These are phyloP conservation scores for Bipolaris gigantea DNA, from an alignment of 2,329 filamentous ascomycete species.

Conservation along the genomic window DNA sequence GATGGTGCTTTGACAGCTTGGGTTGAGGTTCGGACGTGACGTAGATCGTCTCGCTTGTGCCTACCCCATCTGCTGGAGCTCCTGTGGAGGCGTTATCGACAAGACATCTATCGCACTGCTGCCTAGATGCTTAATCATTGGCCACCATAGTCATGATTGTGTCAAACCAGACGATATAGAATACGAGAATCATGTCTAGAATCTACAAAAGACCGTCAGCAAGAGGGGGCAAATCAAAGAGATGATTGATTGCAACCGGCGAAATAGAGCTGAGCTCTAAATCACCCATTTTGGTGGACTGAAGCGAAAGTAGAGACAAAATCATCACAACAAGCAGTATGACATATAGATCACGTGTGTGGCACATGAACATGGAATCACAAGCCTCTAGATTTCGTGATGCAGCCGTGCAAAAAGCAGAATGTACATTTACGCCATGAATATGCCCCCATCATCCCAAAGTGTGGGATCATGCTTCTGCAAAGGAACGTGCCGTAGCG, in stretches of 20 bases:
- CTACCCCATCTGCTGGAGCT: conserved; percentile 8
- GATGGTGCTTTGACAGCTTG: conserved; percentile 21
- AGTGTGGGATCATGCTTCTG: conserved; percentile 36
- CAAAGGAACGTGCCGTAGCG: conserved; percentile 34
- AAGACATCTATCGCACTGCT: conserved; percentile 1
- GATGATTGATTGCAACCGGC: neutral
- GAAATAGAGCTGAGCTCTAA: too few relatives aligned
- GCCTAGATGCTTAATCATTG: neutral
- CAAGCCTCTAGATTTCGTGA: conserved; percentile 35
- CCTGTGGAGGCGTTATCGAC: neutral
- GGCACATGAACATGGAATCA: conserved; percentile 19
- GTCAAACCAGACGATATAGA: neutral
- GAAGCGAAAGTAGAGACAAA: neutral
- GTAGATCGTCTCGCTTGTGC: conserved; percentile 26
- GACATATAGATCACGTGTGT: neutral
- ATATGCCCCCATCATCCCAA: conserved; percentile 47
- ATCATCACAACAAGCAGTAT: neutral
- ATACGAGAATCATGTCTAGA: neutral
- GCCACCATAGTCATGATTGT: neutral
- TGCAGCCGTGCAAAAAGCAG: conserved; percentile 40
- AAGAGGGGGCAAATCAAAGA: neutral
- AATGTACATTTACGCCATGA: conserved; percentile 46
- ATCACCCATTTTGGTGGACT: neutral
- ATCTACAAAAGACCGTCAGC: neutral
- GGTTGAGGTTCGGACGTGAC: conserved; percentile 32